A percentile compares a stretch with the other conserved stretches of the same genome.
Evolutionary conservation across 352 stramenopile species (phyloP).

Genomic region (Phytophthora nicotianae): DNA sequence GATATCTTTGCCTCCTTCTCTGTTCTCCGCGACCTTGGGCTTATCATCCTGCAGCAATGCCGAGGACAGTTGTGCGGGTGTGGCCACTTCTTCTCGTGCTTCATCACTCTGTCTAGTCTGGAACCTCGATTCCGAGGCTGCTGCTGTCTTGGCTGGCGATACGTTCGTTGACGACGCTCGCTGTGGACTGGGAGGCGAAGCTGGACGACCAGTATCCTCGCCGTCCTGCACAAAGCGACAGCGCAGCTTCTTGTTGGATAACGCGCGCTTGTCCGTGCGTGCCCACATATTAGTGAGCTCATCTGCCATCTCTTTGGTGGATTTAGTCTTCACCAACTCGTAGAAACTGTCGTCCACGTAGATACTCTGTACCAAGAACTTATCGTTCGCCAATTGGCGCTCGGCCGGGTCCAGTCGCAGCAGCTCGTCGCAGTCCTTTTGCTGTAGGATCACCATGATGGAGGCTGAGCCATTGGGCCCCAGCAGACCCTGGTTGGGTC

Average conservation of each 20-base stretch:
- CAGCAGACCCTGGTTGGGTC: conserved; percentile 86
- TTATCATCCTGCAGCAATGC: conserved; percentile 66
- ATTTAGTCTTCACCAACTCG: conserved; percentile 87
- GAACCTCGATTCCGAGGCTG: conserved; percentile 23
- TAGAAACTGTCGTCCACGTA: conserved; percentile 88
- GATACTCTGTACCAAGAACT: conserved; percentile 90
- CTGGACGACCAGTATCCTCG: conserved; percentile 17
- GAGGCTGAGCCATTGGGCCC: conserved; percentile 74
- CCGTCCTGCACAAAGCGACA: conserved; percentile 81
- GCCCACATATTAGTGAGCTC: conserved; percentile 89
- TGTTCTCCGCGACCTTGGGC: conserved; percentile 31
- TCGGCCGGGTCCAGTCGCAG: conserved; percentile 76
- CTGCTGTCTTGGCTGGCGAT: conserved; percentile 26
- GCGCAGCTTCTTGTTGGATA: conserved; percentile 90
- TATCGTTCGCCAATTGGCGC: conserved; percentile 87
- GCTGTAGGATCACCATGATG: conserved; percentile 89
- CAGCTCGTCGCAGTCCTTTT: conserved; percentile 90
- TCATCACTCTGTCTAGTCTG: conserved; percentile 23
- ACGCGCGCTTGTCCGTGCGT: conserved; percentile 73
- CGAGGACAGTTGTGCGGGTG: conserved; percentile 57
- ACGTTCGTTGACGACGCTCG: conserved; percentile 5
- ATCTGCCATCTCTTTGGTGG: conserved; percentile 87
- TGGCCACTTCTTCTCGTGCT: conserved; percentile 37
- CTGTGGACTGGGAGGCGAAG: conserved; percentile 21
- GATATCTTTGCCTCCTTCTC: conserved; percentile 55